Percentiles rank a stretch among this genome's conserved stretches.
These are phyloP conservation scores for Rutidosis leptorrhynchoides DNA, from an alignment of 129 eudicot species.

Conservation along the genomic window DNA sequence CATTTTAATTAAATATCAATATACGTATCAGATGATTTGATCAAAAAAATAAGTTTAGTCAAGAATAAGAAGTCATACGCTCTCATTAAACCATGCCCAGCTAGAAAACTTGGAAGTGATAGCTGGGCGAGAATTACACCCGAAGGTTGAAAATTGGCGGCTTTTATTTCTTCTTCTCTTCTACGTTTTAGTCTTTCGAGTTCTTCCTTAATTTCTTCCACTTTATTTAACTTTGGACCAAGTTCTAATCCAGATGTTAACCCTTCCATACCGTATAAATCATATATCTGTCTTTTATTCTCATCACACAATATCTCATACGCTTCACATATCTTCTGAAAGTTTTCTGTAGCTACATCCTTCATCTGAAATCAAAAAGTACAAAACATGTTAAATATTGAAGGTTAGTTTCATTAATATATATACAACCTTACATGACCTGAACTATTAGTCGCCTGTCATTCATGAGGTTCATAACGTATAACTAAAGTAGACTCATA, in stretches of 20 bases:
- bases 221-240: slow-evolving; percentile 73
- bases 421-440: neutral
- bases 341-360: slow-evolving; percentile 86
- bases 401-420: slow-evolving; percentile 5
- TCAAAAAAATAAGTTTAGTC: slow-evolving; percentile 9
- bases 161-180: slow-evolving; percentile 56
- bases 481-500: neutral
- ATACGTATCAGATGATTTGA: neutral
- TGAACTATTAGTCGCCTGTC: neutral
- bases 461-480: neutral
- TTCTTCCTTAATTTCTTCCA: slow-evolving; percentile 82
- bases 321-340: slow-evolving; percentile 96
- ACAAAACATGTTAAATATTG: neutral
- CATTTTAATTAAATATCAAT: neutral
- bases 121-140: slow-evolving; percentile 76
- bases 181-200: slow-evolving; percentile 75
- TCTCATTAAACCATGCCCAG: slow-evolving; percentile 83
- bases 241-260: slow-evolving; percentile 88
- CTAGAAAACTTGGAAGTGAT: slow-evolving; percentile 67
- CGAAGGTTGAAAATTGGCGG: slow-evolving; percentile 61
- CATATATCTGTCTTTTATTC: slow-evolving; percentile 83
- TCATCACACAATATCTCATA: slow-evolving; percentile 85
- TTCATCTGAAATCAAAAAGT: slow-evolving; percentile 57
- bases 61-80: slow-evolving; percentile 53
- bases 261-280: slow-evolving; percentile 99